Base-by-base conservation (phyloP, 2,329 filamentous ascomycete genomes). In the Alternaria sp. region DNA sequence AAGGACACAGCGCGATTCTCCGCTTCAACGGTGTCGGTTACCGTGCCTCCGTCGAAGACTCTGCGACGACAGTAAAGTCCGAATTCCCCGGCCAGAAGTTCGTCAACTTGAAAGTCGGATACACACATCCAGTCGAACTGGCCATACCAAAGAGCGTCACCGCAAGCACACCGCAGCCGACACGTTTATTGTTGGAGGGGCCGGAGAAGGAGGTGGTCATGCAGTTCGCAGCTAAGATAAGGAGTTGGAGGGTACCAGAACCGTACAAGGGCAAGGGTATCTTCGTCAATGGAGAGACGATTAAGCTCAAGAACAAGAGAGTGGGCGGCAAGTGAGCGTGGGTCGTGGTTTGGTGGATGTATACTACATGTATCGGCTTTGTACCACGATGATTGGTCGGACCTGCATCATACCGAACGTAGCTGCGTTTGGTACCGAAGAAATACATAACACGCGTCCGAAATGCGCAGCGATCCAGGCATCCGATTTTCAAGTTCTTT, bases 251-350 rank as follows among this genome's bases (percentile, higher is more conserved):
- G 78, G 88, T 87, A 69, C 96, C 96, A 28, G 96, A 99, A 83
- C 96, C 96, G 69, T 99, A 99, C 83, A 99, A 99, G 88, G 96
- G 96, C 71, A 98, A 99, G 89, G 96, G 96, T 74, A 97, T 99
- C 73, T 99, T 98, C 80, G 90, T 99, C 74, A 96, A 98, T 77
- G 93, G 94, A 68, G 93, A 99, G 86, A 97, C 93, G 28, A 97
- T 99, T 83, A 97, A 91, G 87, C 81, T 99, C 82, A 99, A 99
- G 90, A 91, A 93, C 76, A 99, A 97, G 91, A 85, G 85, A 79
- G 85, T 85, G 12, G 60, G 60, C 17, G 60, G 60, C 73, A 85
- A 85, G 72, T 85, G 69, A 72, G 54, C 13, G 54, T 8, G 25
- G 5, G 12, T 15, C 64, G 61, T 60, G 54, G 10, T 4, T 17